Evolutionary conservation across 352 stramenopile species (phyloP).

Genomic region (Halophytophthora batemanensis): DNA sequence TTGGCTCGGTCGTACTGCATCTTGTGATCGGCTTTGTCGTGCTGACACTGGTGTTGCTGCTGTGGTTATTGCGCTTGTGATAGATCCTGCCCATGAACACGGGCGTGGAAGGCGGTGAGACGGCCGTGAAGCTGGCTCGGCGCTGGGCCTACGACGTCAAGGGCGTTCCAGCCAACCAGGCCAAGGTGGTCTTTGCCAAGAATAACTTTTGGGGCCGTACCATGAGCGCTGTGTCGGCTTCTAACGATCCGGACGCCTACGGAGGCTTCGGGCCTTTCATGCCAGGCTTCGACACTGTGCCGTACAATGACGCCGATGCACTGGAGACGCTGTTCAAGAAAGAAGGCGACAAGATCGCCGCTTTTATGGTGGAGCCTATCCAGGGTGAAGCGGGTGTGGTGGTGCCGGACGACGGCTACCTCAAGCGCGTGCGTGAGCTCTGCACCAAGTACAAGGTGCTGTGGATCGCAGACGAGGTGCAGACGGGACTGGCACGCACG

Average conservation of each 20-base stretch:
- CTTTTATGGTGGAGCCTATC: slow-evolving; percentile 99
- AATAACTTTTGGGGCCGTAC: slow-evolving; percentile 99
- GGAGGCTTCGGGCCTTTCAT: slow-evolving; percentile 97
- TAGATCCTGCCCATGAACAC: slow-evolving; percentile 99
- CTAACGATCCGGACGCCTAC: slow-evolving; percentile 87
- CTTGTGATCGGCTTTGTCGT: too few relatives aligned
- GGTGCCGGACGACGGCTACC: slow-evolving; percentile 96
- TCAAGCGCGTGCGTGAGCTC: slow-evolving; percentile 87
- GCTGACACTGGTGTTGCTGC: too few relatives aligned
- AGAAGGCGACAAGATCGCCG: slow-evolving; percentile 90
- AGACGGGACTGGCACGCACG: slow-evolving; percentile 95
- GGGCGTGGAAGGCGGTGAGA: slow-evolving; percentile 98
- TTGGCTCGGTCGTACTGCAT: neutral
- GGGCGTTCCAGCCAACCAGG: slow-evolving; percentile 89
- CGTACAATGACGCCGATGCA: slow-evolving; percentile 93
- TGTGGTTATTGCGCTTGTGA: too few relatives aligned
- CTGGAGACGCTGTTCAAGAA: slow-evolving; percentile 79
- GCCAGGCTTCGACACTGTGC: slow-evolving; percentile 92
- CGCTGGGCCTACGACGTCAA: slow-evolving; percentile 98
- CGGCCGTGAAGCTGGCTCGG: slow-evolving; percentile 95
- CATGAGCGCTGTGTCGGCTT: slow-evolving; percentile 95
- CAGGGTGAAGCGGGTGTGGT: slow-evolving; percentile 98
- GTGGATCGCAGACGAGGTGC: slow-evolving; percentile 98
- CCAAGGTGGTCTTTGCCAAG: slow-evolving; percentile 94
- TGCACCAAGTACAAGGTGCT: slow-evolving; percentile 99